These are phyloP conservation scores for Symbiodinium natans DNA, from an alignment of 73 alveolate genomes.

Conservation along the genomic window DNA sequence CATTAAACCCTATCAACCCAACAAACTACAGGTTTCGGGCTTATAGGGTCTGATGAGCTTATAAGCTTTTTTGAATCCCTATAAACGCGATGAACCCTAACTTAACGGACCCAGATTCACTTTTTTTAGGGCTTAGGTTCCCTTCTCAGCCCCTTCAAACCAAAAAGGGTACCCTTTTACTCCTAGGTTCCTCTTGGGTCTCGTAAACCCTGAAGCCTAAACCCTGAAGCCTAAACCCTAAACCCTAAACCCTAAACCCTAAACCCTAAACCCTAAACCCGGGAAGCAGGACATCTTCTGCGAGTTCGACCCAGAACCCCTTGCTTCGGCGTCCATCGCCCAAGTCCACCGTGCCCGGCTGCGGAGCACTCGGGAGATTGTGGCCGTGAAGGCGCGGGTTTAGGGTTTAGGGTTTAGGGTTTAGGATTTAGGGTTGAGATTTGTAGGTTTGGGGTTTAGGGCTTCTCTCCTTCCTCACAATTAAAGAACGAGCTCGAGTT, in stretches of 20 bases:
- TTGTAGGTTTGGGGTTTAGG: background rate
- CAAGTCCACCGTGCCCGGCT: slow-evolving; percentile 96
- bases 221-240: background rate
- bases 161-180: too few species aligned
- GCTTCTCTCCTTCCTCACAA: too few species aligned
- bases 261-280: background rate
- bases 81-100: too few species aligned
- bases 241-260: background rate
- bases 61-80: too few species aligned
- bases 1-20: too few species aligned
- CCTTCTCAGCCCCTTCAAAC: too few species aligned
- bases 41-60: too few species aligned
- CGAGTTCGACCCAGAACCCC: slow-evolving; percentile 96
- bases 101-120: too few species aligned
- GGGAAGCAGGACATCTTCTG: slow-evolving; percentile 56
- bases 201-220: background rate
- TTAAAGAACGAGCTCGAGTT: too few species aligned
- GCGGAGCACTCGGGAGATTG: slow-evolving; percentile 33
- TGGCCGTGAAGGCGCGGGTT: slow-evolving; percentile 58
- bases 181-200: too few species aligned
- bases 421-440: background rate
- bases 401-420: background rate
- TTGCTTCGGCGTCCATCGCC: slow-evolving; percentile 96
- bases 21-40: too few species aligned
- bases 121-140: too few species aligned